These are phyloP conservation scores for Breviolum minutum DNA, from an alignment of 73 alveolate species.

Conservation along the genomic window DNA sequence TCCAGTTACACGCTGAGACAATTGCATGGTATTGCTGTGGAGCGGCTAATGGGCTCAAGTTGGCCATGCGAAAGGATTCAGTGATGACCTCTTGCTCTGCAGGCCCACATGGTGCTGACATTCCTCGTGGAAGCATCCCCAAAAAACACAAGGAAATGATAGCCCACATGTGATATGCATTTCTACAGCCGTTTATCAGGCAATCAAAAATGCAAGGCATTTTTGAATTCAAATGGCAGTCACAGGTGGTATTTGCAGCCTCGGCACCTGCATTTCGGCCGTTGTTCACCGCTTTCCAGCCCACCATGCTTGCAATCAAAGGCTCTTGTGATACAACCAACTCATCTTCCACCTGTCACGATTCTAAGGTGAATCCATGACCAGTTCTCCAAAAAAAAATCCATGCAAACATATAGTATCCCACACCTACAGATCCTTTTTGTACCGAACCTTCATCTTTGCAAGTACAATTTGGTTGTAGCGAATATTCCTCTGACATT, in stretches of 20 bases:
- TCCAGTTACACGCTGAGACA: not conserved
- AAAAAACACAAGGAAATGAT: no score
- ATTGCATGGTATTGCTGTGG: not conserved
- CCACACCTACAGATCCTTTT: no score
- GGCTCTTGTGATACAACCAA: constrained; percentile 31
- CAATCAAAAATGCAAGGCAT: not conserved
- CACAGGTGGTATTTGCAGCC: not conserved
- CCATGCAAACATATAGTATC: no score
- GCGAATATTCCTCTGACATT: no score
- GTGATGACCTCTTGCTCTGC: constrained; percentile 84
- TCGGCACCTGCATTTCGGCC: constrained; percentile 68
- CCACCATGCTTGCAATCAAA: constrained; percentile 26
- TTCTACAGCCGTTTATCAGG: not conserved
- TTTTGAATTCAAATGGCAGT: not conserved
- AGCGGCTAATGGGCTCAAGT: constrained; percentile 47
- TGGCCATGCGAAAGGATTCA: constrained; percentile 58
- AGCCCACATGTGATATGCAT: not conserved
- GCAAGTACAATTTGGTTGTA: no score
- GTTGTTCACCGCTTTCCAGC: constrained; percentile 57
- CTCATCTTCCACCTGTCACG: constrained; percentile 19
- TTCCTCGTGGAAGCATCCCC: not conserved
- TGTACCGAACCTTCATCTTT: no score
- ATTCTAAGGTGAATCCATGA: not conserved
- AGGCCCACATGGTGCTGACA: constrained; percentile 85
- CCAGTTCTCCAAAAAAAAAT: not conserved